phyloP scores from a whole-genome alignment of 257 asterid genomes.

The Solanum pimpinellifolium region DNA sequence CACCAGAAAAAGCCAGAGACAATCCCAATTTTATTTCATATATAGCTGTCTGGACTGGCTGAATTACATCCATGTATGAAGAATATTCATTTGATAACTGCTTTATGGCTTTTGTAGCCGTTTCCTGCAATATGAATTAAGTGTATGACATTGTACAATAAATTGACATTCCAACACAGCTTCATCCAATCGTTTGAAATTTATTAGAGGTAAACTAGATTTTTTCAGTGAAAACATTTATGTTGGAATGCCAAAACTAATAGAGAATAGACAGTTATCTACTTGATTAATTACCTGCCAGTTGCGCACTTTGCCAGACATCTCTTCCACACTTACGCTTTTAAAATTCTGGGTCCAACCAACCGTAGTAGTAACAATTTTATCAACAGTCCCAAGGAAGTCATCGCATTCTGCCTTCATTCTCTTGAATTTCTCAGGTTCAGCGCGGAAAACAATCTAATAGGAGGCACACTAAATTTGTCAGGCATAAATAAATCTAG shows the following conservation, averaged over 20 bases:
- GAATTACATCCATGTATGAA: slow-evolving; percentile 55
- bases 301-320: slow-evolving; percentile 34
- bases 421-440: slow-evolving; percentile 50
- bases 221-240: neutral
- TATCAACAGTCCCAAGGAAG: slow-evolving; percentile 32
- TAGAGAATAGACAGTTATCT: neutral
- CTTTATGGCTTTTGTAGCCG: slow-evolving; percentile 45
- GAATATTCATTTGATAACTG: slow-evolving; percentile 52
- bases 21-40: slow-evolving; percentile 88
- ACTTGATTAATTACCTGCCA: slow-evolving; percentile 59
- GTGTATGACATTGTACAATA: neutral
- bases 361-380: slow-evolving; percentile 20
- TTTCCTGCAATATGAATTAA: slow-evolving; percentile 36
- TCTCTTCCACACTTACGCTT: slow-evolving; percentile 17
- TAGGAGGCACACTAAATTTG: neutral
- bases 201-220: neutral
- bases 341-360: slow-evolving; percentile 30
- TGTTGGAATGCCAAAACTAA: neutral
- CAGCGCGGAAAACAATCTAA: slow-evolving; percentile 51
- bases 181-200: neutral
- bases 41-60: slow-evolving; percentile 69
- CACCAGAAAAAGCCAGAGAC: slow-evolving; percentile 48
- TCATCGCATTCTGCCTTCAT: slow-evolving; percentile 44
- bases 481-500: neutral
- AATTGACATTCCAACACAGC: neutral